Base-by-base conservation (phyloP, 495 filamentous ascomycete genomes). In the Annulohypoxylon nitens region DNA sequence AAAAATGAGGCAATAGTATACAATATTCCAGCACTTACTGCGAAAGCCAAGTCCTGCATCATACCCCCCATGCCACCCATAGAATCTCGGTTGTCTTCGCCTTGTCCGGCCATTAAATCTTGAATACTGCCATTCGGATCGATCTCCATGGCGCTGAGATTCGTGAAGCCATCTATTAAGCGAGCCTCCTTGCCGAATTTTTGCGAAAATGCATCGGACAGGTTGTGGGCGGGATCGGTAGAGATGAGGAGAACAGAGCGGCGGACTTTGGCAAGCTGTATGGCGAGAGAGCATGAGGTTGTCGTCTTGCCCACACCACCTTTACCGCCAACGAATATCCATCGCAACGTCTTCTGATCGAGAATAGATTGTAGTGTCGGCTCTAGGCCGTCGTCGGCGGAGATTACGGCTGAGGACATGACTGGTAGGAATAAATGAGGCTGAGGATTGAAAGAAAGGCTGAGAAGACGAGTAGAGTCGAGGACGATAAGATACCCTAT, bases 291-390 rank as follows among this genome's bases (percentile, higher is more conserved):
- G 84, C 97, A 99, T 2, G 95, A 98, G 0, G 97, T 98, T 14
- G 97, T 99, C 11, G 96, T 99, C 86, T 99, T 99, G 77, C 96
- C 96, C n/a, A 99, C 96, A 76, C 96, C 96, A 73, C 96, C 96
- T 87, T 99, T 99, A 63, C 96, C 96, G 76, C 96, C 96, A 55
- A 98, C 97, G 77, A 99, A 99, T 81, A 99, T 97, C 97, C 97
- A 99, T 71, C 96, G 94, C 57, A 99, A 90, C 18, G 93, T 90
- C 76, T 92, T 93, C 80, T 99, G 96, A 84, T 94, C 92, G 76
- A 98, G 87, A 76, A 99, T 93, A 50, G 93, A 92, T 87, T 97
- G 92, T 78, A 99, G 92, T 41, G 93, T 93, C 16, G 97, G 93
- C 85, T 97, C 94, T 82, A 98, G 88, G 69, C 86, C 80, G 79